Evolutionary conservation across 208 protist genomes (phyloP).

Genomic region (Phytomonas sp.): DNA sequence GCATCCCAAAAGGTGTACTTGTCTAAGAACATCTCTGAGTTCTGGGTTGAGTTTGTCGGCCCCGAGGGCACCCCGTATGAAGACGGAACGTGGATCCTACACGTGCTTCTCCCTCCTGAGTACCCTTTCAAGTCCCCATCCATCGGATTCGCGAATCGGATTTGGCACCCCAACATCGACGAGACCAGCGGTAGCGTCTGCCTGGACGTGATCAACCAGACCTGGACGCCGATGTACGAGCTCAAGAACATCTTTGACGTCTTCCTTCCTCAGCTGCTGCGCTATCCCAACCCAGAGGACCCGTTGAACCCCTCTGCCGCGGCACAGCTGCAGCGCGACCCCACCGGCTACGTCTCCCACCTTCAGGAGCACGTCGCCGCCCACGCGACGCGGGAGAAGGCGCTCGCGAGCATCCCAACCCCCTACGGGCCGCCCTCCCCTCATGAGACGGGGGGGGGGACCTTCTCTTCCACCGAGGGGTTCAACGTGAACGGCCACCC

Average conservation of each 20-base stretch:
- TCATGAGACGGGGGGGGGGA: conserved; percentile 9
- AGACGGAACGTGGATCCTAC: conserved; percentile 95
- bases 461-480: conserved; percentile 8
- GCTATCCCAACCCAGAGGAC: conserved; percentile 97
- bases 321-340: conserved; percentile 85
- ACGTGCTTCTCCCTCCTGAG: conserved; percentile 92
- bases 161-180: conserved; percentile 98
- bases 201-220: conserved; percentile 99
- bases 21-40: conserved; percentile 90
- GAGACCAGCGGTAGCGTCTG: conserved; percentile 97
- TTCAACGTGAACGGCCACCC: neutral
- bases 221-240: conserved; percentile 98
- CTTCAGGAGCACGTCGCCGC: conserved; percentile 61
- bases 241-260: conserved; percentile 91
- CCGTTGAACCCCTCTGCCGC: conserved; percentile 96
- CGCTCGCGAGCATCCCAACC: conserved; percentile 28
- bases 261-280: conserved; percentile 97
- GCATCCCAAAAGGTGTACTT: conserved; percentile 90
- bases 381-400: conserved; percentile 52
- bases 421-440: conserved; percentile 20
- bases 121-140: conserved; percentile 99
- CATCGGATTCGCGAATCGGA: conserved; percentile 97
- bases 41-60: conserved; percentile 96
- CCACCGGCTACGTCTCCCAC: conserved; percentile 57
- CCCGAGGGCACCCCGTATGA: conserved; percentile 96